Percentiles rank a stretch among this genome's conserved stretches.
Conservation (phyloP, 2,329 filamentous ascomycete genomes). For the Talaromyces sp. region DNA sequence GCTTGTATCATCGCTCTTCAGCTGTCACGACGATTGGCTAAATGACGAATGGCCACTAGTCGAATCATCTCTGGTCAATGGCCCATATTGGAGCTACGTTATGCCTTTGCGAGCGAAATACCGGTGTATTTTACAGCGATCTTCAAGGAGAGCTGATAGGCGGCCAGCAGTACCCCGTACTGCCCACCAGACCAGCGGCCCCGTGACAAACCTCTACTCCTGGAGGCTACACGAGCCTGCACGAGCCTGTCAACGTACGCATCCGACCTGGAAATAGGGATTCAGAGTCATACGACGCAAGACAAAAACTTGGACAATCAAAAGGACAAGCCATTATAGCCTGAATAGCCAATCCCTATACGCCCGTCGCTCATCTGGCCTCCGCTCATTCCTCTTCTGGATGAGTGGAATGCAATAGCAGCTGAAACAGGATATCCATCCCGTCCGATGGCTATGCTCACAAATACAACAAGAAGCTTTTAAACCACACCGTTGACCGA, state of each 20-base stretch:
- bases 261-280: not conserved
- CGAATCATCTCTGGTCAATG: not conserved
- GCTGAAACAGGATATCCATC: not conserved
- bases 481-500: not conserved
- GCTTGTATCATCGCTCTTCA: not conserved
- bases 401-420: not conserved
- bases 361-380: not conserved
- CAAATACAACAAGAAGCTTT: not conserved
- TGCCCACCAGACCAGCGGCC: not conserved
- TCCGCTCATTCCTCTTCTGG: not conserved
- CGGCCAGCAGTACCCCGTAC: not conserved
- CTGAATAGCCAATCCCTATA: not conserved
- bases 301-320: not conserved
- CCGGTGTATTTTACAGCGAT: not conserved
- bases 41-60: not conserved
- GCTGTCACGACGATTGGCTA: not conserved
- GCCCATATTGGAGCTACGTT: not conserved
- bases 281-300: not conserved
- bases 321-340: not conserved
- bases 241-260: not conserved
- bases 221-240: not conserved
- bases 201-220: not conserved
- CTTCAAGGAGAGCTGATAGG: not conserved
- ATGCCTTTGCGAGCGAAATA: not conserved
- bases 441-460: not conserved